phyloP scores from a whole-genome alignment of 2,329 filamentous ascomycete species.

The Aspergillus pseudoviridinutans region DNA sequence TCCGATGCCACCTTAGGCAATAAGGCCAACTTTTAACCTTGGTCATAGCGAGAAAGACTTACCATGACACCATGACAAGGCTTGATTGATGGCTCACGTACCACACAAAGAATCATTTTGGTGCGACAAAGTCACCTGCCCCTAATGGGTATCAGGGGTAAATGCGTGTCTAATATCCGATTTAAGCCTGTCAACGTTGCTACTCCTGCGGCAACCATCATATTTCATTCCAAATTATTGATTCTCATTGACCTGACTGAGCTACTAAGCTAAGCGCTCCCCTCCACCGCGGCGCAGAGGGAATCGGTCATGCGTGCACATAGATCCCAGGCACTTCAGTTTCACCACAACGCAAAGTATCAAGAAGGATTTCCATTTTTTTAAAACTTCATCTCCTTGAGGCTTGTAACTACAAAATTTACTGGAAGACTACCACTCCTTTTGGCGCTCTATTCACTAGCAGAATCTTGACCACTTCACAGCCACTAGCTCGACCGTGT shows the following conservation, averaged over 20 bases:
- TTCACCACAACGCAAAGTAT: constrained; percentile 18
- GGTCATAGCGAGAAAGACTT: background rate
- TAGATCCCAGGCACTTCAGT: constrained; percentile 20
- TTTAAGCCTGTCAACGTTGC: background rate
- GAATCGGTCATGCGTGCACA: constrained; percentile 31
- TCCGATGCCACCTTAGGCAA: constrained; percentile 10
- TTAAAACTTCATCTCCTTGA: background rate
- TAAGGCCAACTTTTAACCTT: constrained; percentile 1
- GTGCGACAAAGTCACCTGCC: background rate
- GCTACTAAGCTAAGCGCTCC: constrained; percentile 17
- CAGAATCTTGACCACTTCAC: background rate
- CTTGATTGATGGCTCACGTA: background rate
- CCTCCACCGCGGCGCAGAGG: constrained; percentile 20
- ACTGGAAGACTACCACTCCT: constrained; percentile 7
- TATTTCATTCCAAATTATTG: background rate
- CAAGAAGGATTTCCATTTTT: constrained; percentile 10
- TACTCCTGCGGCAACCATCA: background rate
- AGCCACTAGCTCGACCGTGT: background rate
- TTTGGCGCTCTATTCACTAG: constrained; percentile 4
- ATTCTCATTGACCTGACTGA: background rate
- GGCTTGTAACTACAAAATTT: background rate
- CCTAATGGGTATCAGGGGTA: background rate
- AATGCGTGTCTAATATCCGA: background rate
- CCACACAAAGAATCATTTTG: background rate
- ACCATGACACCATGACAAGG: background rate